Base-by-base conservation (phyloP, 2,329 filamentous ascomycete genomes). In the Microdochium bolleyi region DNA sequence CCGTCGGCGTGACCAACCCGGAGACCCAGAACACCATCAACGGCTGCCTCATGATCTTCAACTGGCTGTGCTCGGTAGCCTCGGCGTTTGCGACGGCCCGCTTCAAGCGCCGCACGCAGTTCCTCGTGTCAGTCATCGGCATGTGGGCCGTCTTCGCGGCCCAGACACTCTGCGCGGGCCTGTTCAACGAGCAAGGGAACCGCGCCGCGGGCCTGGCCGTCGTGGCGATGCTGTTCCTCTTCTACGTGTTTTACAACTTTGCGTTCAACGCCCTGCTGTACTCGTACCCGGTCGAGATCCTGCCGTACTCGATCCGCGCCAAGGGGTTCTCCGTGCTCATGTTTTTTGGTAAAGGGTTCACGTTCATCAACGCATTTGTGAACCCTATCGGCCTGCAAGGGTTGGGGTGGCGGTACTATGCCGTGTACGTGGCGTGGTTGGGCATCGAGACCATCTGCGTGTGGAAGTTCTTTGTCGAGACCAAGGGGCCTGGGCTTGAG, bases 91-190 rank as follows among this genome's bases (percentile, higher is more conserved):
- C 73, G 3, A 67, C 74, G 3, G 71, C 74, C 52, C 64, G 62
- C 16, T 61, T 73, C 2, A 72, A 73, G 10, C 70, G 75, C 3
- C 67, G 73, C 5, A 64, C 64, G 37, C 66, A 77, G 2, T 76
- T 73, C 62, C 57, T 76, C 5, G 56, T 66, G 4, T 71, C 70
- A 7, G 69, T 67, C 11, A 59, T 56, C 13, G 70, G 72, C 10
- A 77, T 78, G 74, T 55, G 76, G 3, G 54, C 67, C 24, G 65
- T 66, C 2, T 76, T 73, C 58, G 64, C 71, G 24, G 57, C 73
- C 50, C 67, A 73, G 58, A 74, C 73, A 0, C 70, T 67, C 34
- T 66, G 69, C 50, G 69, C 64, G 10, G 71, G 61, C 8, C 57
- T 64, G 13, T 72, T 68, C 53, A 63, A 63, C 22, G 57, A 65